Evolutionary conservation across 306 rosid genomes (phyloP).

Genomic region (Malus sylvestris): DNA sequence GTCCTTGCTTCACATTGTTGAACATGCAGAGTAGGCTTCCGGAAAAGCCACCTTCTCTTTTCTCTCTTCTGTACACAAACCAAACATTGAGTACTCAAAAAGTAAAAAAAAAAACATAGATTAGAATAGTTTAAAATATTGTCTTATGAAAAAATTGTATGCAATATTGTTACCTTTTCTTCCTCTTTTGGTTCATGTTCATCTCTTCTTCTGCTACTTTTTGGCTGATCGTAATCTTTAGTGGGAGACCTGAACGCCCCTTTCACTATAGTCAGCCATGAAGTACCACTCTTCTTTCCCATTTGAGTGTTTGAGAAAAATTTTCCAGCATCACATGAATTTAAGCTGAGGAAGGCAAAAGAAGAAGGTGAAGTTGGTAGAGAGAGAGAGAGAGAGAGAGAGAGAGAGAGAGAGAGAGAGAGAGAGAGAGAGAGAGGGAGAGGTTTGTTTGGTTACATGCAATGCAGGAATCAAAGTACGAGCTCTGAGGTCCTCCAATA

Average conservation of each 20-base stretch:
- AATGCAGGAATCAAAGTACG: neutral
- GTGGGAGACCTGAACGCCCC: slow-evolving; percentile 28
- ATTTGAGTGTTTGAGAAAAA: neutral
- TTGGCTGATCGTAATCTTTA: slow-evolving; percentile 5
- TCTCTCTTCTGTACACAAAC: slow-evolving; percentile 19
- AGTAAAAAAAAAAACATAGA: neutral
- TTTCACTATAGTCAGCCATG: slow-evolving; percentile 28
- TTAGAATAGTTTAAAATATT: neutral
- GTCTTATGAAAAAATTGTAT: too few relatives aligned
- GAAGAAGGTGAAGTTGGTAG: neutral
- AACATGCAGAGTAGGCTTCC: slow-evolving; percentile 11
- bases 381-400: neutral
- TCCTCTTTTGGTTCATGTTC: slow-evolving; percentile 24
- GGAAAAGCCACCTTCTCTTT: slow-evolving; percentile 26
- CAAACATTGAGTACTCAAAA: neutral
- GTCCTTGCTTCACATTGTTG: slow-evolving; percentile 16
- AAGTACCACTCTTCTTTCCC: slow-evolving; percentile 23
- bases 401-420: neutral
- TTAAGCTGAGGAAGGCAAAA: neutral
- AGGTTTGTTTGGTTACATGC: neutral
- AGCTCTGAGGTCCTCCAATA: slow-evolving; percentile 8
- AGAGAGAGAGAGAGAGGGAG: neutral
- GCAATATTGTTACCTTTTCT: slow-evolving; percentile 12
- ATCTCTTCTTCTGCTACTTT: slow-evolving; percentile 13
- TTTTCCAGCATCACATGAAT: neutral